Conservation (phyloP, 352 stramenopile genomes). For the Albugo candida region DNA sequence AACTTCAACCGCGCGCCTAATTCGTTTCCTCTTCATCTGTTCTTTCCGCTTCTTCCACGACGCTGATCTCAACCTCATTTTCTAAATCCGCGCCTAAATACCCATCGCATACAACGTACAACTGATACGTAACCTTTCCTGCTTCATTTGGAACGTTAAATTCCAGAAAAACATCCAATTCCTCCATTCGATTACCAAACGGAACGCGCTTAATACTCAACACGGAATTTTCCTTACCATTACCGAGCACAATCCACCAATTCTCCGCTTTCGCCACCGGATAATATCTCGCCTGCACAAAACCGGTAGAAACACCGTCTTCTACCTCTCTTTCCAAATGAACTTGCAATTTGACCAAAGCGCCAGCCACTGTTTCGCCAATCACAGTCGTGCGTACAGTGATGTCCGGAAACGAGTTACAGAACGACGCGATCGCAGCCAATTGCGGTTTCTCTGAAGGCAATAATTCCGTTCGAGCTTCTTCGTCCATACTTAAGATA, state of each 20-base stretch:
- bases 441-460: slow-evolving; percentile 81
- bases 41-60: slow-evolving; percentile 21
- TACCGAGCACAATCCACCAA: slow-evolving; percentile 97
- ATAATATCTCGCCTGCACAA: slow-evolving; percentile 59
- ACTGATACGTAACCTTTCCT: slow-evolving; percentile 86
- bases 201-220: slow-evolving; percentile 95
- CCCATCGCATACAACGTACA: slow-evolving; percentile 99
- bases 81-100: slow-evolving; percentile 98
- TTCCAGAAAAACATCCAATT: slow-evolving; percentile 78
- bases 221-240: slow-evolving; percentile 89
- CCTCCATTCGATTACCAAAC: slow-evolving; percentile 46
- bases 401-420: slow-evolving; percentile 97
- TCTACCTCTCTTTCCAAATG: slow-evolving; percentile 82
- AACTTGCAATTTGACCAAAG: slow-evolving; percentile 78
- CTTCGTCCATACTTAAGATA: slow-evolving; percentile 87
- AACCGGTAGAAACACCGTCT: slow-evolving; percentile 13
- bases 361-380: slow-evolving; percentile 80
- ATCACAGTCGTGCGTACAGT: slow-evolving; percentile 88
- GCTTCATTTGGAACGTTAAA: slow-evolving; percentile 90
- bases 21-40: background rate
- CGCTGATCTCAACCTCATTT: slow-evolving; percentile 74
- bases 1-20: too few species aligned
- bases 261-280: slow-evolving; percentile 89
- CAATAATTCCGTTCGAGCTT: slow-evolving; percentile 79
- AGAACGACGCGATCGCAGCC: slow-evolving; percentile 97